These are phyloP conservation scores for Dryas integrifolia DNA, from an alignment of 331 rosid genomes.

Conservation along the genomic window DNA sequence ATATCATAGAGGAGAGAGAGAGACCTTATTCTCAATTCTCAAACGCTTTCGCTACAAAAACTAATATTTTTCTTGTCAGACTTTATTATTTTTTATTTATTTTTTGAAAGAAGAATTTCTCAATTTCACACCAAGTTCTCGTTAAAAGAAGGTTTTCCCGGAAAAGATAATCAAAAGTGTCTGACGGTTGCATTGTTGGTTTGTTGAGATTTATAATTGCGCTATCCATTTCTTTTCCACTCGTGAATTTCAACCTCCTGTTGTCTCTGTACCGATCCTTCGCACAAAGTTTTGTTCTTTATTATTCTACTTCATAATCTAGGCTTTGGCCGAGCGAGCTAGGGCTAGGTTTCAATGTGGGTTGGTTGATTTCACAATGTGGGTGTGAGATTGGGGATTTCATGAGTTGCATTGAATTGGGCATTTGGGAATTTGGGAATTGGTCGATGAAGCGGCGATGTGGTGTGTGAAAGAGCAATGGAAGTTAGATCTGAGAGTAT, in stretches of 20 bases:
- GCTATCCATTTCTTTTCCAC: not conserved
- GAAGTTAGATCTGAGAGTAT: slow-evolving; percentile 81
- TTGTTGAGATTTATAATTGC: slow-evolving; percentile 33
- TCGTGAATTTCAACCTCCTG: slow-evolving; percentile 18
- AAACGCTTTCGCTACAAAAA: not conserved
- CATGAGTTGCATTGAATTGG: slow-evolving; percentile 18
- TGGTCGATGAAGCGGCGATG: slow-evolving; percentile 76
- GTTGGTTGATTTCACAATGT: slow-evolving; percentile 29
- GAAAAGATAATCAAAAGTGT: slow-evolving; percentile 24
- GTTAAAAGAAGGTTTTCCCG: slow-evolving; percentile 9
- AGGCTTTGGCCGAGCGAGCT: slow-evolving; percentile 13
- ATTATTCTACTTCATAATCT: slow-evolving; percentile 21
- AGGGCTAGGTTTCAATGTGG: slow-evolving; percentile 10
- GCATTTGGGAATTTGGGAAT: not conserved
- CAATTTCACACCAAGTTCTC: not conserved
- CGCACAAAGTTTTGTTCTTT: not conserved
- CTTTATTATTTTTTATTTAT: not conserved
- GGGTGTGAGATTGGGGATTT: slow-evolving; percentile 13
- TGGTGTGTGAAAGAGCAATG: slow-evolving; percentile 61
- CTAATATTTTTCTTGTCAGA: too few species aligned
- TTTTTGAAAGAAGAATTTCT: not conserved
- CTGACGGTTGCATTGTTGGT: slow-evolving; percentile 23
- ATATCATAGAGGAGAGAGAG: too few species aligned
- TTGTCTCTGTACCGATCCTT: not conserved
- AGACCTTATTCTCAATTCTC: too few species aligned